Evolutionary conservation across 176 grass and related monocot genomes (phyloP).

Genomic region (Hsuehochloa calcarea): DNA sequence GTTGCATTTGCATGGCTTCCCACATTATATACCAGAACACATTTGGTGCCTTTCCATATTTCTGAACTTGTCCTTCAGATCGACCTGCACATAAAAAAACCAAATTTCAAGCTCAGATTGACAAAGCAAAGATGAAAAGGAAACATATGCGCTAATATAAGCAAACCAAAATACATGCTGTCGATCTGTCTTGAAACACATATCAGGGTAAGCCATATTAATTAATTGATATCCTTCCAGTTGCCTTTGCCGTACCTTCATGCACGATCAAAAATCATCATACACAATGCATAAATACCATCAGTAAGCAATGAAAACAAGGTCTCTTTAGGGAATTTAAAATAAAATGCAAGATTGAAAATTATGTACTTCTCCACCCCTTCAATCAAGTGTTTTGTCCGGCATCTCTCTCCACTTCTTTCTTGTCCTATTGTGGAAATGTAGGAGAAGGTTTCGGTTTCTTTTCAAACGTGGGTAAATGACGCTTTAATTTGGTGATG

Average conservation of each 20-base stretch:
- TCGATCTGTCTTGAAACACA: conserved; percentile 39
- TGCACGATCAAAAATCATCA: not conserved
- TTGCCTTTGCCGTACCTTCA: conserved; percentile 43
- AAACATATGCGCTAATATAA: not conserved
- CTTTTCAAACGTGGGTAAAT: not conserved
- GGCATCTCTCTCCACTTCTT: conserved; percentile 39
- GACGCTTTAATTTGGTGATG: not conserved
- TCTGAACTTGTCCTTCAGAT: conserved; percentile 56
- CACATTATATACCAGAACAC: not conserved
- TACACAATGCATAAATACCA: no score
- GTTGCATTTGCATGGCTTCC: not conserved
- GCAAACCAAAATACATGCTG: conserved; percentile 5
- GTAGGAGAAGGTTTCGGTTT: not conserved
- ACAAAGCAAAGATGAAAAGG: not conserved
- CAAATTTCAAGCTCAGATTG: not conserved
- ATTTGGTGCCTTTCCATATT: conserved; percentile 27
- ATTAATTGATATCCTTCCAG: conserved; percentile 56
- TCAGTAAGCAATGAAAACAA: not conserved
- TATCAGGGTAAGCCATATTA: conserved; percentile 40
- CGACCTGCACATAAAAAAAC: conserved; percentile 27
- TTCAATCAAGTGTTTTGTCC: conserved; percentile 39
- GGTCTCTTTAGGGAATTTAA: not conserved
- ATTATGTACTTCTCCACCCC: conserved; percentile 34
- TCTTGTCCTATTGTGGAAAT: conserved; percentile 20
- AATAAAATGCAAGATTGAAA: not conserved